Percentiles rank a stretch among this genome's conserved stretches.
Evolutionary conservation across 192 early-diverging fungal species (phyloP).

Genomic region (Cetraspora pellucida): DNA sequence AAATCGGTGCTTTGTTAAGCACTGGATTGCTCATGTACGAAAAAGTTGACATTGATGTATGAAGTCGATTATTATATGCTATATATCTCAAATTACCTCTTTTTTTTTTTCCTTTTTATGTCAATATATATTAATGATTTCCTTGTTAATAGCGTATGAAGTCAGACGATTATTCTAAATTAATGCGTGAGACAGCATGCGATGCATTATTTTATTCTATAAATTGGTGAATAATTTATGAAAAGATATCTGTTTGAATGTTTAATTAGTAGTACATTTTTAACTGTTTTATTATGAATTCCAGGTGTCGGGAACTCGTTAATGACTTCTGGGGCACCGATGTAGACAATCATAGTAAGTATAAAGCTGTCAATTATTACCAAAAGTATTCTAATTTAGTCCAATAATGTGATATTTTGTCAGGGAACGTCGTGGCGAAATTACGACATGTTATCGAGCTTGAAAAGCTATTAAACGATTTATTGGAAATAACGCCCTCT

Average conservation of each 20-base stretch:
- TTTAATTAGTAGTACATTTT: too few species aligned
- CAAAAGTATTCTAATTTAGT: not conserved
- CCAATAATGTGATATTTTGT: not conserved
- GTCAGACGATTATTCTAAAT: constrained; percentile 5
- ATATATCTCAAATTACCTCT: not conserved
- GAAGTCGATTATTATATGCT: not conserved
- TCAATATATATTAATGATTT: not conserved
- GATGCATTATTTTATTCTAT: constrained; percentile 50
- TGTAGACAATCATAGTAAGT: not conserved
- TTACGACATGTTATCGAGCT: constrained; percentile 47
- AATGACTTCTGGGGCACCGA: not conserved
- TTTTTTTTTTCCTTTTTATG: not conserved
- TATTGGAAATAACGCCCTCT: constrained; percentile 36
- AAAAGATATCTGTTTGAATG: too few species aligned
- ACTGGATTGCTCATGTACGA: constrained; percentile 62
- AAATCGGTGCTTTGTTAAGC: constrained; percentile 71
- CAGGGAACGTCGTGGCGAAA: constrained; percentile 44
- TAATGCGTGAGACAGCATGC: constrained; percentile 29
- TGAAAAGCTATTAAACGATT: constrained; percentile 41
- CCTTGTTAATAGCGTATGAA: constrained; percentile 29
- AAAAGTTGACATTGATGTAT: constrained; percentile 35
- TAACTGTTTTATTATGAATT: too few species aligned
- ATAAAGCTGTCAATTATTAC: not conserved
- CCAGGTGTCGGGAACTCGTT: not conserved
- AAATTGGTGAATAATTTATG: constrained; percentile 50